These are phyloP conservation scores for Trypanosoma platydactyli DNA, from an alignment of 208 protist species.

Conservation along the genomic window DNA sequence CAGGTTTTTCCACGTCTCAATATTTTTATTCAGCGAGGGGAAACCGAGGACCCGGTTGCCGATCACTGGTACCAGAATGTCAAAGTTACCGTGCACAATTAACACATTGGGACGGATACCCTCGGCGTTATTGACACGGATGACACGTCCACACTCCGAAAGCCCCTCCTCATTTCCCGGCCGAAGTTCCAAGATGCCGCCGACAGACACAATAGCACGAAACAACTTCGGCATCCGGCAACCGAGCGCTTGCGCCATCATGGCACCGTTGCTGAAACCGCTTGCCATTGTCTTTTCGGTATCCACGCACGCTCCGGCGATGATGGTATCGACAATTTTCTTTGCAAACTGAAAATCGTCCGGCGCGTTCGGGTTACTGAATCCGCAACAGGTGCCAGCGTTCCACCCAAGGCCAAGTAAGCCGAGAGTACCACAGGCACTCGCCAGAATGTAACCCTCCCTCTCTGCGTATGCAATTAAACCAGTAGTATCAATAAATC, in stretches of 20 bases:
- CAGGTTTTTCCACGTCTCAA: conserved; percentile 41
- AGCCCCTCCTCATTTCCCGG: conserved; percentile 60
- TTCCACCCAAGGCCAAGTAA: conserved; percentile 70
- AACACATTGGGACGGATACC: conserved; percentile 37
- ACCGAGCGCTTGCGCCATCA: conserved; percentile 67
- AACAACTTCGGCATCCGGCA: conserved; percentile 45
- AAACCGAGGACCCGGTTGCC: conserved; percentile 59
- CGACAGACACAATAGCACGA: conserved; percentile 52
- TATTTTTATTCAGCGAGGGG: conserved; percentile 40
- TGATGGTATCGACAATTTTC: conserved; percentile 31
- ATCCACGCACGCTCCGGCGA: conserved; percentile 35
- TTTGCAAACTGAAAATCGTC: conserved; percentile 56
- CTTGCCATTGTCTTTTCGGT: conserved; percentile 46
- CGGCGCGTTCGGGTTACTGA: conserved; percentile 34
- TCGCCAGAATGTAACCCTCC: conserved; percentile 57
- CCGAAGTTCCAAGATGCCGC: conserved; percentile 57
- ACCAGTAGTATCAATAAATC: conserved; percentile 49
- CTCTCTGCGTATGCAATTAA: conserved; percentile 52
- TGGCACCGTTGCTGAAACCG: conserved; percentile 85
- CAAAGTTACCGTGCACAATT: conserved; percentile 67
- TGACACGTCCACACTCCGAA: conserved; percentile 31
- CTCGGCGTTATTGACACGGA: conserved; percentile 16
- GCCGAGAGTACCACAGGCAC: conserved; percentile 57
- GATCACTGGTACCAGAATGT: conserved; percentile 61
- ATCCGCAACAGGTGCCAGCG: conserved; percentile 74